These are phyloP conservation scores for Colletotrichum aenigma DNA, from an alignment of 2,329 filamentous ascomycete genomes.

Conservation along the genomic window DNA sequence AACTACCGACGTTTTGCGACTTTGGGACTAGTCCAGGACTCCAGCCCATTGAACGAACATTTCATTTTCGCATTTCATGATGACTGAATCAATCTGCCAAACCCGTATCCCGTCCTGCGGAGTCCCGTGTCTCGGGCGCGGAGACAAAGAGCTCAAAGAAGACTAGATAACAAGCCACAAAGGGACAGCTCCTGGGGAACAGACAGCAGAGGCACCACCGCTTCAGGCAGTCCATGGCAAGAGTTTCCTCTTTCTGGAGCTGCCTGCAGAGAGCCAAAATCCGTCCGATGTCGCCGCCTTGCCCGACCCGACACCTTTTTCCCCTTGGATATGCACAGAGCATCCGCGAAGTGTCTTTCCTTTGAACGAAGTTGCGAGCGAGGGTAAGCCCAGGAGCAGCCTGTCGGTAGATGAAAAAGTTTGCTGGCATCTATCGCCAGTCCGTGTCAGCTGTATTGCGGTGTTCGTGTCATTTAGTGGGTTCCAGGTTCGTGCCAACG, in stretches of 20 bases:
- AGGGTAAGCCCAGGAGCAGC: background rate
- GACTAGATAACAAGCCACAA: background rate
- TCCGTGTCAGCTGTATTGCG: background rate
- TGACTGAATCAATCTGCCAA: background rate
- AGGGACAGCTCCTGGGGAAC: background rate
- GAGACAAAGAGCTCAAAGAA: background rate
- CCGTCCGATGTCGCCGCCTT: background rate
- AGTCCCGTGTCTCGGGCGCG: background rate
- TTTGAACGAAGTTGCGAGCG: background rate
- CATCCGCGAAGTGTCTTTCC: background rate
- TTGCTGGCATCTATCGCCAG: background rate
- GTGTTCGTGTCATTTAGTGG: slow-evolving; percentile 9
- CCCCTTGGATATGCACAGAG: background rate
- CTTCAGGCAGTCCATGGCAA: background rate
- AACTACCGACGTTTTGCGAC: background rate
- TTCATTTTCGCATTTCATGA: background rate
- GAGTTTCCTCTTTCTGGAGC: background rate
- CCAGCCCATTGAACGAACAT: background rate
- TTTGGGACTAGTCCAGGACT: background rate
- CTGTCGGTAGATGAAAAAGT: background rate
- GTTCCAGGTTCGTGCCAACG: slow-evolving; percentile 7
- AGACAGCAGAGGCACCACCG: background rate
- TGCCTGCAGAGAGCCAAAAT: background rate
- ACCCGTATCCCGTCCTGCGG: background rate
- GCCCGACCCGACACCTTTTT: background rate